Evolutionary conservation across 192 early-diverging fungal genomes (phyloP).

Genomic region (Backusella westeae): DNA sequence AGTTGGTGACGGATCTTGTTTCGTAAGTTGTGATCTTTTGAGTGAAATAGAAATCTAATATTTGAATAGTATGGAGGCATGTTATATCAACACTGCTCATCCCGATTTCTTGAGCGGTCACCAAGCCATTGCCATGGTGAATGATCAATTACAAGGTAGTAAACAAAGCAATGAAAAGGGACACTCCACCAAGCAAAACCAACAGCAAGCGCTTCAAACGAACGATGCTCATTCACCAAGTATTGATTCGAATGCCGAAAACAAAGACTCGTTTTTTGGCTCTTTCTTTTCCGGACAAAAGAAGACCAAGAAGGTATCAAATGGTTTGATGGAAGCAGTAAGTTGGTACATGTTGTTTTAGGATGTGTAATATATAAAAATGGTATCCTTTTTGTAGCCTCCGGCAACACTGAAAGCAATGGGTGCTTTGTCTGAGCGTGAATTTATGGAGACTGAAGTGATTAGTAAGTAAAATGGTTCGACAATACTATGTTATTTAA

Average conservation of each 20-base stretch:
- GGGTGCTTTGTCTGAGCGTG: conserved; percentile 94
- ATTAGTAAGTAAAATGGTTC: conserved; percentile 72
- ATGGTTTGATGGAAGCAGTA: conserved; percentile 67
- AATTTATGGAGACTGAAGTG: conserved; percentile 98
- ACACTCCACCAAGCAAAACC: background rate
- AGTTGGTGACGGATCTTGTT: conserved; percentile 91
- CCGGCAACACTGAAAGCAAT: conserved; percentile 90
- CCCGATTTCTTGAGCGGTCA: conserved; percentile 98
- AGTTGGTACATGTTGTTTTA: background rate
- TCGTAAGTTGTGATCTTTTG: conserved; percentile 40
- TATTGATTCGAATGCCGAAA: background rate
- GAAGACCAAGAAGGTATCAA: conserved; percentile 66
- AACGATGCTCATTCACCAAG: conserved; percentile 6
- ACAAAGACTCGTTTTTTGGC: conserved; percentile 80
- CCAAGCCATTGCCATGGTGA: conserved; percentile 89
- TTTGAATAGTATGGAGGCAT: conserved; percentile 76
- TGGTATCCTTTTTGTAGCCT: conserved; percentile 47
- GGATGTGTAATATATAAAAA: background rate
- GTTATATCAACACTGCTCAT: conserved; percentile 99
- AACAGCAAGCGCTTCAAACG: conserved; percentile 4
- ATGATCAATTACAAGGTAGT: conserved; percentile 52
- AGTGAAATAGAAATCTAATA: too few species aligned
- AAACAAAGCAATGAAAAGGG: background rate
- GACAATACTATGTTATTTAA: background rate
- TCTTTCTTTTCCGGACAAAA: conserved; percentile 87